Conservation (phyloP, 1,284 basidiomycete genomes). For the Cerioporus squamosus region DNA sequence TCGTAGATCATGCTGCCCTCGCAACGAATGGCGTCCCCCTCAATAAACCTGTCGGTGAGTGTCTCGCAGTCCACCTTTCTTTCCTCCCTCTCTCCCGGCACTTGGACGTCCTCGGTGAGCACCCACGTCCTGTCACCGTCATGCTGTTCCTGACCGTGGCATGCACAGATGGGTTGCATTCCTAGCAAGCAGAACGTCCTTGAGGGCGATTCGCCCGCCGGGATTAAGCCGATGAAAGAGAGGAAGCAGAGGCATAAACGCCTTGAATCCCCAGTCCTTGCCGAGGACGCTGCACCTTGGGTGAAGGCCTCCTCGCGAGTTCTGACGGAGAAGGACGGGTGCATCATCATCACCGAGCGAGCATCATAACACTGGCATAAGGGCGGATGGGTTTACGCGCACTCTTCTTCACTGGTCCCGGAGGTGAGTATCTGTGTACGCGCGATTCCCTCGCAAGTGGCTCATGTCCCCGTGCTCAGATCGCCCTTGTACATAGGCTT, state of each 20-base stretch:
- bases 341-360: slow-evolving; percentile 25
- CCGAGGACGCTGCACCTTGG: slow-evolving; percentile 39
- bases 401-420: slow-evolving; percentile 10
- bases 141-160: neutral
- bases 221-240: slow-evolving; percentile 14
- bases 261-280: slow-evolving; percentile 35
- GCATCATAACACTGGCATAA: neutral
- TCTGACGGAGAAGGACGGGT: slow-evolving; percentile 31
- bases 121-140: neutral
- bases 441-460: neutral
- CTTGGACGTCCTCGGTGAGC: slow-evolving; percentile 15
- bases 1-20: slow-evolving; percentile 19
- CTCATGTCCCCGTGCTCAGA: slow-evolving; percentile 1
- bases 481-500: slow-evolving; percentile 12
- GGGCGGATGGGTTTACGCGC: neutral
- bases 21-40: slow-evolving; percentile 13
- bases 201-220: slow-evolving; percentile 20
- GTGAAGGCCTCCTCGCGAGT: slow-evolving; percentile 30
- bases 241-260: slow-evolving; percentile 21
- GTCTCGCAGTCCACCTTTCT: neutral
- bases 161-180: slow-evolving; percentile 44
- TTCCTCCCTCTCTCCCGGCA: slow-evolving; percentile 1
- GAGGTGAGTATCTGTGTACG: slow-evolving; percentile 8
- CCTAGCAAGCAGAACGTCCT: slow-evolving; percentile 44
- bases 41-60: slow-evolving; percentile 11